Percentiles rank a stretch among this genome's conserved stretches.
phyloP scores from a whole-genome alignment of 345 rosid genomes.

The Melaleuca quinquenervia region DNA sequence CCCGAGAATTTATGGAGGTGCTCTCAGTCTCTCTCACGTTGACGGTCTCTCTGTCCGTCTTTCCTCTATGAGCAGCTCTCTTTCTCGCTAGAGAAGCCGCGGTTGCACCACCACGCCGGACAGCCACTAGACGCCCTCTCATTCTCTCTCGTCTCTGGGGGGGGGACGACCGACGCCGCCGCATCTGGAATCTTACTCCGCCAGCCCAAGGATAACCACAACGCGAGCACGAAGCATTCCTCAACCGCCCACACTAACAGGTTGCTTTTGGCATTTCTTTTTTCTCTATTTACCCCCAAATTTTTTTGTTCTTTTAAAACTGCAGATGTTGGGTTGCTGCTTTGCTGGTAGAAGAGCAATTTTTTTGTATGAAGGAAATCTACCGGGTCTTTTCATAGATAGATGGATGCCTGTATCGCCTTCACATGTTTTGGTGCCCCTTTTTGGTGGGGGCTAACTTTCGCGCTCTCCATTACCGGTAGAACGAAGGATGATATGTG shows the following conservation, averaged over 20 bases:
- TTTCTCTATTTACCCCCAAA: background rate
- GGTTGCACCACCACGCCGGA: background rate
- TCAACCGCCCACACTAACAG: background rate
- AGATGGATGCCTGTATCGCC: background rate
- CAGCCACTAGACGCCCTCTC: background rate
- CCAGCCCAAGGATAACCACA: background rate
- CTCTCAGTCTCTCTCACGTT: background rate
- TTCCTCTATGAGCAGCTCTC: background rate
- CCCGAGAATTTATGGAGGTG: background rate
- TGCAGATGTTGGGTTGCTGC: background rate
- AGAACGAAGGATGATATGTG: background rate
- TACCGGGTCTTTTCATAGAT: background rate
- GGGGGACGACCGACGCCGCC: background rate
- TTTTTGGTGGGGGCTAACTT: background rate
- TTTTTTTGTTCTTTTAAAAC: background rate
- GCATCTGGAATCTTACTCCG: background rate
- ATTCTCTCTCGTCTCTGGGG: too few relatives aligned
- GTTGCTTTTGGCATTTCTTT: background rate
- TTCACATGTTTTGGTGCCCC: background rate
- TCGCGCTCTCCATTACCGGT: background rate
- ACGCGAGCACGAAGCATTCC: background rate
- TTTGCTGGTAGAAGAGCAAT: background rate
- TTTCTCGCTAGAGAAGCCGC: background rate
- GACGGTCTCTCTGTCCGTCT: background rate
- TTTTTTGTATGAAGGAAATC: background rate